Base-by-base conservation (phyloP, 306 rosid species). In the Malus asiatica region DNA sequence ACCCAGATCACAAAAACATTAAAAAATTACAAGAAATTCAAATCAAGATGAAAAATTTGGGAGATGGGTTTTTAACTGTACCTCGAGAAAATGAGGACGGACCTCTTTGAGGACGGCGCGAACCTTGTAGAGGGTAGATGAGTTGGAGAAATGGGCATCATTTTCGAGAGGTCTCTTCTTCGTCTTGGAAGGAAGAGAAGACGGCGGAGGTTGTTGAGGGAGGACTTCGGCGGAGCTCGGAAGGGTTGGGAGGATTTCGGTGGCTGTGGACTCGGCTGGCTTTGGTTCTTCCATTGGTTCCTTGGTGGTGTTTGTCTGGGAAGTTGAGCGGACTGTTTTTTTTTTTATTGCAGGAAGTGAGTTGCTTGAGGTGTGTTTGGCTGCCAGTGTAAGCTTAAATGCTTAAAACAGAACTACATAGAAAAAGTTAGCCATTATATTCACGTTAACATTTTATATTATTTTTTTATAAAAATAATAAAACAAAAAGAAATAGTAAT, bases 61-160 rank as follows among this genome's bases (percentile, higher is more conserved):
- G 52, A 29, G 65, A 58, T 10, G 78, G 62, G 73, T 9, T 23
- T 48, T 62, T 51, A 59, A 14, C 11, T 0, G 23, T 77, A 94
- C 97, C 96, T 91, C 79, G 45, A 91, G 48, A 32, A 91, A 87
- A 74, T 76, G 88, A 68, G 97, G 97, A 44, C 98, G 98, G 74
- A 94, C 88, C 71, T 90, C 93, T 44, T 76, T 86, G 82, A 90
- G 68, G 67, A 91, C 20, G 20, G 55, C 55, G 8, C 20, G 55
- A 15, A 51, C 5, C 55, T 51, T 51, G 55, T 15, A 51, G 55
- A 51, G 55, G 20, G 55, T 16, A 18, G 55, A 51, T 51, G 55
- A 51, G 20, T 51, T 75, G 44, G 48, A 83, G 68, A 58, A 4
- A 66, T 46, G 76, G 68, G 73, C 35, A 71, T 80, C 77, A 61